A percentile compares a stretch with the other conserved stretches of the same genome.
These are phyloP conservation scores for Rhynchosporium agropyri DNA, from an alignment of 2,329 filamentous ascomycete genomes.

Conservation along the genomic window DNA sequence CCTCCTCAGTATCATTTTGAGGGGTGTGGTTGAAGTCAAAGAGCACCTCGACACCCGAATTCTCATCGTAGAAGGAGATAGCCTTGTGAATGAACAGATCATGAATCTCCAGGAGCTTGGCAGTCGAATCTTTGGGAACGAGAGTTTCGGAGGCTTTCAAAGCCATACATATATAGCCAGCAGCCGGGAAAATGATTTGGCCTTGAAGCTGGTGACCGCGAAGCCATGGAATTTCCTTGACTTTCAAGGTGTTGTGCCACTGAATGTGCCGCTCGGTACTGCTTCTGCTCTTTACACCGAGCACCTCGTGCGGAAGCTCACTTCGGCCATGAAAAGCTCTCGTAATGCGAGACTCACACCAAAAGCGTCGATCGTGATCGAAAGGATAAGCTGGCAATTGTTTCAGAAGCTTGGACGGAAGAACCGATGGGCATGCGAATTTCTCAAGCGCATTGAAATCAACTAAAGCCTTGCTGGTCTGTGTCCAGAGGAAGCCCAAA, in stretches of 20 bases:
- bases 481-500: conserved; percentile 17
- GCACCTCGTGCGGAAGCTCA: not conserved
- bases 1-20: not conserved
- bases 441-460: conserved; percentile 2
- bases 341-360: conserved; percentile 22
- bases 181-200: conserved; percentile 48
- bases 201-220: conserved; percentile 48
- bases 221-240: conserved; percentile 48
- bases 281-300: conserved; percentile 1
- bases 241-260: conserved; percentile 25
- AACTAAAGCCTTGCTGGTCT: not conserved
- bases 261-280: conserved; percentile 4
- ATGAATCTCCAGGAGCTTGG: conserved; percentile 21
- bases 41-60: not conserved
- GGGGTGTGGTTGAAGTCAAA: not conserved
- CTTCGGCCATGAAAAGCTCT: conserved; percentile 6
- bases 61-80: conserved; percentile 22
- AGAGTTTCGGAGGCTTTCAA: conserved; percentile 46
- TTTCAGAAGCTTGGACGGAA: conserved; percentile 3
- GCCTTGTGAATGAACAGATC: conserved; percentile 25
- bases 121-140: conserved; percentile 9
- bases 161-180: conserved; percentile 52
- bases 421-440: conserved; percentile 29
- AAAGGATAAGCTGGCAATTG: conserved; percentile 26
- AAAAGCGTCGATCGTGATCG: conserved; percentile 22